Percentiles rank a stretch among this genome's conserved stretches.
phyloP scores from a whole-genome alignment of 2,329 filamentous ascomycete species.

The Colletotrichum ledebouriae region DNA sequence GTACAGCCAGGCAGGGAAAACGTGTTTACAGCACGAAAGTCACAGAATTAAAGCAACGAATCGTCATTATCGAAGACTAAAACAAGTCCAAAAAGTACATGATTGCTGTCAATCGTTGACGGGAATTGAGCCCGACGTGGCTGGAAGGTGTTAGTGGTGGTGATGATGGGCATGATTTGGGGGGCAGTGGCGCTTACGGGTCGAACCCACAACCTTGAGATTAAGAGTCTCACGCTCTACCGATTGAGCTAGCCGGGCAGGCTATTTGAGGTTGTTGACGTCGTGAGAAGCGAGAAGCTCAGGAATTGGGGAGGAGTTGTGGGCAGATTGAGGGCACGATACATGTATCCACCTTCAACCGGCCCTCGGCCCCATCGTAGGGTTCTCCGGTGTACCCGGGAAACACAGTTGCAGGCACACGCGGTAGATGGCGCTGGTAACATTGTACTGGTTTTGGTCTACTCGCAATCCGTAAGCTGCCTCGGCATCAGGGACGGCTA shows the following conservation, averaged over 20 bases:
- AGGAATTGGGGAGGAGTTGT: slow-evolving; percentile 13
- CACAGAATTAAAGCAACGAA: background rate
- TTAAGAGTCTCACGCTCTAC: slow-evolving; percentile 81
- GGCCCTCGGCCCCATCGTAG: slow-evolving; percentile 23
- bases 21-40: background rate
- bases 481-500: no score
- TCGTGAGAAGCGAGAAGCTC: background rate
- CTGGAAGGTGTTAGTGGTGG: slow-evolving; percentile 20
- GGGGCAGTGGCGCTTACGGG: slow-evolving; percentile 11
- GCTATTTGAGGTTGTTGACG: background rate
- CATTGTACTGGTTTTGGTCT: no score
- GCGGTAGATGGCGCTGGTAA: no score
- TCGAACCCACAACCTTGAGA: slow-evolving; percentile 45
- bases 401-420: background rate
- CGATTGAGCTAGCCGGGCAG: slow-evolving; percentile 71
- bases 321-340: slow-evolving; percentile 26
- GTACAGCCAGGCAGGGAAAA: background rate
- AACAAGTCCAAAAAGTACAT: background rate
- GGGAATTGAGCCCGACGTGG: slow-evolving; percentile 41
- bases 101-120: slow-evolving; percentile 30
- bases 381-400: background rate
- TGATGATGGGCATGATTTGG: background rate
- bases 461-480: no score
- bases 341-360: slow-evolving; percentile 23
- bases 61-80: rapidly evolving